These are phyloP conservation scores for Solanum rostratum DNA, from an alignment of 257 asterid species.

Conservation along the genomic window DNA sequence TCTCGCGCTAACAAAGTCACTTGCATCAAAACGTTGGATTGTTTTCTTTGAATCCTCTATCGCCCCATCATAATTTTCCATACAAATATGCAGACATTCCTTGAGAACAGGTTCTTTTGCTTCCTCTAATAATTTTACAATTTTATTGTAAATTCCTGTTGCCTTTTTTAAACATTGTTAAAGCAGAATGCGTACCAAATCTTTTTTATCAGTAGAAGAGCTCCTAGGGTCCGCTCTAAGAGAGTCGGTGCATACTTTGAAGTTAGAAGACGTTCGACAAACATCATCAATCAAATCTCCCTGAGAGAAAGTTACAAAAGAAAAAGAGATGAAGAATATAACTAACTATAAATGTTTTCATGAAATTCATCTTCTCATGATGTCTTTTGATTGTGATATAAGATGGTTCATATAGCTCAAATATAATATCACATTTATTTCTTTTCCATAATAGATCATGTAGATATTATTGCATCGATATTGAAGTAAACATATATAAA, in stretches of 20 bases:
- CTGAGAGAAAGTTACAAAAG: not conserved
- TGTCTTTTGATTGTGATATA: no score
- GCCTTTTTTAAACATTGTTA: not conserved
- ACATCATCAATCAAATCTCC: not conserved
- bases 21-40: not conserved
- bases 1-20: fast-evolving
- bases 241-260: not conserved
- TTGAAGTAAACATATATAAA: no score
- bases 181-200: not conserved
- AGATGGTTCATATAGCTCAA: no score
- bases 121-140: not conserved
- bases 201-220: not conserved
- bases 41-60: not conserved
- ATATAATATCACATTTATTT: no score
- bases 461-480: no score
- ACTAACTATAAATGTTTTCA: no score
- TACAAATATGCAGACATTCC: not conserved
- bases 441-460: no score
- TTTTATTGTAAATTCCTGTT: not conserved
- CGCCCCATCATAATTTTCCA: not conserved
- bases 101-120: not conserved
- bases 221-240: not conserved
- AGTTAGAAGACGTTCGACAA: not conserved
- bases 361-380: no score
- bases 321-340: no score